Evolutionary conservation across 2,329 filamentous ascomycete genomes (phyloP).

Genomic region (Fusarium brevicatenulatum): DNA sequence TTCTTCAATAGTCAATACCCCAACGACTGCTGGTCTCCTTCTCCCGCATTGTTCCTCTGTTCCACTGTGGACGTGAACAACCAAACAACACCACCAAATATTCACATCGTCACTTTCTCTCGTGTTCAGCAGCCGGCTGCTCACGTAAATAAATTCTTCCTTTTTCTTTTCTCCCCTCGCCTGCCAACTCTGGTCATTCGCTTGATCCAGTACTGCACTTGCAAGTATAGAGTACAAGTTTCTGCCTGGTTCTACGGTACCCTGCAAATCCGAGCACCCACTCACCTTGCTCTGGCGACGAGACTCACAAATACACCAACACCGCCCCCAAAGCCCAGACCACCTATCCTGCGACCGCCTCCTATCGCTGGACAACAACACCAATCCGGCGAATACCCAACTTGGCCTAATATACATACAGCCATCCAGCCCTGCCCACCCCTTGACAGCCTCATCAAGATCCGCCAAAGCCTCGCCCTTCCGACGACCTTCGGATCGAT

Average conservation of each 20-base stretch:
- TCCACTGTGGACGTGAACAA: slow-evolving; percentile 44
- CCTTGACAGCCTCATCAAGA: slow-evolving; percentile 39
- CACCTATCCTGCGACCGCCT: slow-evolving; percentile 32
- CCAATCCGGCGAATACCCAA: slow-evolving; percentile 28
- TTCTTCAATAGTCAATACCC: slow-evolving; percentile 44
- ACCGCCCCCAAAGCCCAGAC: slow-evolving; percentile 44
- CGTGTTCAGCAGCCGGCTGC: slow-evolving; percentile 47
- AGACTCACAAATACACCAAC: slow-evolving; percentile 37
- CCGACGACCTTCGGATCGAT: slow-evolving; percentile 39
- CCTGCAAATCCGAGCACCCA: slow-evolving; percentile 41
- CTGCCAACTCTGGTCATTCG: slow-evolving; percentile 38
- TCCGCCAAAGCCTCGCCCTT: slow-evolving; percentile 37
- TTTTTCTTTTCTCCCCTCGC: neutral
- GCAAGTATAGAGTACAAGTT: slow-evolving; percentile 40
- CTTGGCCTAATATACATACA: slow-evolving; percentile 39
- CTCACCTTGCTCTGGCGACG: slow-evolving; percentile 41
- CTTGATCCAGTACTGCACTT: slow-evolving; percentile 38
- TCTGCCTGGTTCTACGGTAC: slow-evolving; percentile 42
- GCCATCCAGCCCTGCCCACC: slow-evolving; percentile 35
- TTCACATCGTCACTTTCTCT: slow-evolving; percentile 32
- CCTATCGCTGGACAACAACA: slow-evolving; percentile 32
- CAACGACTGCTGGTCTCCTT: slow-evolving; percentile 34
- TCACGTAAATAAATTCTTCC: slow-evolving; percentile 37
- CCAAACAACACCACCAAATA: slow-evolving; percentile 37
- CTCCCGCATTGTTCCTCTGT: slow-evolving; percentile 43